Base-by-base conservation (phyloP, 2,329 filamentous ascomycete genomes). In the Clonostachys solani region DNA sequence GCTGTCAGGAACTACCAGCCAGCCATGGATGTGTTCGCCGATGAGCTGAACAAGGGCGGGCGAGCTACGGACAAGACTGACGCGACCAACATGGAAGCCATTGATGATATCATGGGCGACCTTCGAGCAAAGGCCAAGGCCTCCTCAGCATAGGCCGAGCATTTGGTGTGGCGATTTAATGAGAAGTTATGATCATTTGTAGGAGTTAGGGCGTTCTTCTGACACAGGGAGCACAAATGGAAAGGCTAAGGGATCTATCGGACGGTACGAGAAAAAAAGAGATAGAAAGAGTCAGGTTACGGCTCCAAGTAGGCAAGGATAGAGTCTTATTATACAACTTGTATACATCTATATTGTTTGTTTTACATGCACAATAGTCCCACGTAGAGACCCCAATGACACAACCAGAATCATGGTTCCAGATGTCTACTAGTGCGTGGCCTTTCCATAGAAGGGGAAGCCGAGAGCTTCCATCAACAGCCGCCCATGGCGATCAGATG, bases 1-100 rank as follows among this genome's bases (percentile, higher is more conserved):
- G 87, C 83, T 6, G 81, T 89, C 47, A 79, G 94, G 63, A 99
- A 99, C 66, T 95, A 89, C 65, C 92, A 96, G 71, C 87, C 90
- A 2, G 85, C 85, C 23, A 76, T 92, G 68, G 85, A 90, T 63
- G 72, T 76, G 19, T 73, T 91, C 51, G 80, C 84, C 2, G 74
- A 77, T 35, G 79, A 86, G 58, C 69, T 87, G 59, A 67, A 65
- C 17, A 80, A 80, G 57, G 66, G 72, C 43, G 80, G 82, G 44
- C 78, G 82, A 2, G 66, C 68, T 6, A 73, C 75, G 33, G 73
- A 65, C 16, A 83, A 82, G 56, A 70, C 92, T n/a, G 87, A 96
- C 60, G 90, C 92, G 0, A 73, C 70, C 17, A 84, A 96, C 64
- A 97, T 97, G 94, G 87, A 91, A 46, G 84, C 82, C 8, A 83